These are phyloP conservation scores for Sporothrix inflata DNA, from an alignment of 2,329 filamentous ascomycete genomes.

Conservation along the genomic window DNA sequence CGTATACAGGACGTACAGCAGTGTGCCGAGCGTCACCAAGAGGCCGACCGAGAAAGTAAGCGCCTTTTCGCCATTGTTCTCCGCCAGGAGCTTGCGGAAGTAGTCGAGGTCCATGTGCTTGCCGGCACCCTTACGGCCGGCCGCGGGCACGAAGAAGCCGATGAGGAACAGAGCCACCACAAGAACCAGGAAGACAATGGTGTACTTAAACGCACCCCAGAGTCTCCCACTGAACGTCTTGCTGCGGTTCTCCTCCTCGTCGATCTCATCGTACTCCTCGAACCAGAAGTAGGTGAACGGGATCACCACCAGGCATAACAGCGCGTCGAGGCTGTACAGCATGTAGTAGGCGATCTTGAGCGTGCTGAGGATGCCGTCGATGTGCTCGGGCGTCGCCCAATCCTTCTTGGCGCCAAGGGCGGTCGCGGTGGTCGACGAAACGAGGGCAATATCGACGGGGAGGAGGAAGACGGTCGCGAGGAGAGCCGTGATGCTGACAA, in stretches of 20 bases:
- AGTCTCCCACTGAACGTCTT: slow-evolving; percentile 63
- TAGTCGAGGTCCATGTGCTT: slow-evolving; percentile 83
- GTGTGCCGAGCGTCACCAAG: slow-evolving; percentile 82
- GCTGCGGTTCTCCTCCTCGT: slow-evolving; percentile 75
- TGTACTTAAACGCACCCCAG: slow-evolving; percentile 88
- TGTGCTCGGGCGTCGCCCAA: slow-evolving; percentile 84
- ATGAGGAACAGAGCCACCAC: slow-evolving; percentile 84
- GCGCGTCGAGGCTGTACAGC: slow-evolving; percentile 86
- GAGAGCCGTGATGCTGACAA: slow-evolving; percentile 82
- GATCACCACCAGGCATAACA: slow-evolving; percentile 86
- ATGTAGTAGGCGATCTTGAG: slow-evolving; percentile 90
- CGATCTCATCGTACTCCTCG: slow-evolving; percentile 94
- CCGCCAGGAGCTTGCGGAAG: slow-evolving; percentile 80
- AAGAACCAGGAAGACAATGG: slow-evolving; percentile 78
- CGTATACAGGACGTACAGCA: slow-evolving; percentile 88
- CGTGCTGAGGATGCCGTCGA: slow-evolving; percentile 76
- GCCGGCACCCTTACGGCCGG: slow-evolving; percentile 61
- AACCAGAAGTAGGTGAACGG: slow-evolving; percentile 99
- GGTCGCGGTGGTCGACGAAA: slow-evolving; percentile 81
- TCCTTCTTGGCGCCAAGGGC: slow-evolving; percentile 83
- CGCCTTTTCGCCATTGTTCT: slow-evolving; percentile 90
- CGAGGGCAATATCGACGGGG: slow-evolving; percentile 92
- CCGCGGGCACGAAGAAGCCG: slow-evolving; percentile 89
- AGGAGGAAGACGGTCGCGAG: slow-evolving; percentile 90
- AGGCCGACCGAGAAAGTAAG: slow-evolving; percentile 87